Evolutionary conservation across 2,329 filamentous ascomycete genomes (phyloP).

Genomic region (Alternaria infectoria): DNA sequence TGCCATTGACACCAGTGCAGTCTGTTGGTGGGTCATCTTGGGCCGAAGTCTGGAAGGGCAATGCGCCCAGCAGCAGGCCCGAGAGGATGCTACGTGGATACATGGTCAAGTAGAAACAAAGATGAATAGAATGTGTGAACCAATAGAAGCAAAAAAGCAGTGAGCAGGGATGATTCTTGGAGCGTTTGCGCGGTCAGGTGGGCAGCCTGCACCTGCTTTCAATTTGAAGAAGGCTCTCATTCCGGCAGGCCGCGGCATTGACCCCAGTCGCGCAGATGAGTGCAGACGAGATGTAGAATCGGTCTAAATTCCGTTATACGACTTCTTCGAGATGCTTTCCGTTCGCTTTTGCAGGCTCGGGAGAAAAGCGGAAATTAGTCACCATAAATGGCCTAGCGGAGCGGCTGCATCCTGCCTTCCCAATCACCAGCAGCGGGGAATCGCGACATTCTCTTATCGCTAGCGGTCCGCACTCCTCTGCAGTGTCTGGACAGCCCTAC

Average conservation of each 20-base stretch:
- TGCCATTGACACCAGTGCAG: slow-evolving; percentile 21
- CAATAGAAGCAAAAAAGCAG: neutral
- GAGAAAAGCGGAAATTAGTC: neutral
- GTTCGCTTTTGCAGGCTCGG: neutral
- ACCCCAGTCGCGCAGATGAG: neutral
- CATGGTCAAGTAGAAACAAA: neutral
- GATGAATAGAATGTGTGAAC: neutral
- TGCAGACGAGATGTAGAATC: neutral
- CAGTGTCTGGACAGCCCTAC: too few species aligned
- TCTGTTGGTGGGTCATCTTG: neutral
- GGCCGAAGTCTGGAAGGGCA: neutral
- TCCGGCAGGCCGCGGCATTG: neutral
- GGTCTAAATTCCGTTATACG: rapidly evolving
- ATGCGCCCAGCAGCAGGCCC: neutral
- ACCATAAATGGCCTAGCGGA: neutral
- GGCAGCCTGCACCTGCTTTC: neutral
- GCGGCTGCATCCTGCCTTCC: neutral
- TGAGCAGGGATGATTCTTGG: neutral
- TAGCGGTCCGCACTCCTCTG: too few species aligned
- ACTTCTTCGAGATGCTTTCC: neutral
- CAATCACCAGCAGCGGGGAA: neutral
- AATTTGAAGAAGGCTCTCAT: neutral
- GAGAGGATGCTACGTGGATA: neutral
- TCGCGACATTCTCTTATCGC: too few species aligned
- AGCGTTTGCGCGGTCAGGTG: neutral